Percentiles rank a stretch among this genome's conserved stretches.
Conservation (phyloP, 2,329 filamentous ascomycete species). For the Paecilomyces dactylethromorphus region DNA sequence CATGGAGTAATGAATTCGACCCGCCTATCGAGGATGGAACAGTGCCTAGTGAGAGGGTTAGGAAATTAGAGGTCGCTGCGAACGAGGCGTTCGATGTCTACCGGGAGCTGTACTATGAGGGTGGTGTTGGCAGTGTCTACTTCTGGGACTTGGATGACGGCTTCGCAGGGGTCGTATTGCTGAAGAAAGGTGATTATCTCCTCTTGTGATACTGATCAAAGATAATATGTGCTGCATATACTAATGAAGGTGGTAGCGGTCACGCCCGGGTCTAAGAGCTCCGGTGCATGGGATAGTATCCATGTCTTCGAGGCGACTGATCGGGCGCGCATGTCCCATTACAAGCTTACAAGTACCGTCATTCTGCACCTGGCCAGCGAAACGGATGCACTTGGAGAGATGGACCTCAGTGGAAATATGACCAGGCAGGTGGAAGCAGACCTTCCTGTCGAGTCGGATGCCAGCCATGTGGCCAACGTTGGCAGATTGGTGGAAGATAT, state of each 20-base stretch:
- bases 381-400: constrained; percentile 63
- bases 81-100: constrained; percentile 98
- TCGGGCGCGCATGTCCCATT: constrained; percentile 83
- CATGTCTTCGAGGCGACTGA: constrained; percentile 98
- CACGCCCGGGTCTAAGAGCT: constrained; percentile 59
- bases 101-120: constrained; percentile 86
- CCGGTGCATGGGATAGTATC: constrained; percentile 94
- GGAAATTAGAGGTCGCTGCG: constrained; percentile 87
- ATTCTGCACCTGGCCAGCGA: constrained; percentile 78
- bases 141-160: constrained; percentile 98
- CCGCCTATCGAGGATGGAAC: constrained; percentile 83
- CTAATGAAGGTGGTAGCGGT: constrained; percentile 45
- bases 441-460: constrained; percentile 80
- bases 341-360: constrained; percentile 95
- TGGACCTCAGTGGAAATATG: constrained; percentile 97
- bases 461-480: constrained; percentile 91
- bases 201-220: not conserved
- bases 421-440: constrained; percentile 93
- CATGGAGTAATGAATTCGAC: constrained; percentile 99
- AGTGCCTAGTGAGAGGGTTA: constrained; percentile 80
- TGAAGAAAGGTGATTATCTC: constrained; percentile 72
- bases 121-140: constrained; percentile 91
- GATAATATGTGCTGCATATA: not conserved
- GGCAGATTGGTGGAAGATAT: constrained; percentile 95
- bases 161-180: constrained; percentile 87